Conservation (phyloP, 805 yeast genomes). For the Pichia exigua region DNA sequence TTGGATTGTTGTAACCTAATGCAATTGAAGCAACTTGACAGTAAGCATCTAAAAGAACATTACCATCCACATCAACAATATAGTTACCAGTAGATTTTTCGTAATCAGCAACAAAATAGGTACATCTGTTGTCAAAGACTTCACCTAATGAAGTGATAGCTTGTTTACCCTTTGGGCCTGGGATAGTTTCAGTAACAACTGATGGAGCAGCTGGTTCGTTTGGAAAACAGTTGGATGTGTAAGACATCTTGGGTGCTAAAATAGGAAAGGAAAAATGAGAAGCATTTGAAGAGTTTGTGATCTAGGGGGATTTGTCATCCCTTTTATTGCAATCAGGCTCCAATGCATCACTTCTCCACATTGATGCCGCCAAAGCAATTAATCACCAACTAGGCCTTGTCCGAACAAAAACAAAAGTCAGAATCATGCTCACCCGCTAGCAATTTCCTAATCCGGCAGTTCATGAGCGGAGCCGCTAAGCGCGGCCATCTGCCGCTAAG, state of each 20-base stretch:
- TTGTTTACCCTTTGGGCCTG: slow-evolving; percentile 65
- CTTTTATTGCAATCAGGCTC: neutral
- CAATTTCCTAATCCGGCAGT: neutral
- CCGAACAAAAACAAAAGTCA: neutral
- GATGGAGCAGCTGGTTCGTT: slow-evolving; percentile 69
- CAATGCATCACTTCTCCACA: neutral
- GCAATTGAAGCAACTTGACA: slow-evolving; percentile 84
- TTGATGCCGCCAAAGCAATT: neutral
- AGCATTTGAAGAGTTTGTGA: neutral
- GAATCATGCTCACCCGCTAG: neutral
- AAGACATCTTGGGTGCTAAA: slow-evolving; percentile 24
- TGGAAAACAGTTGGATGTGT: slow-evolving; percentile 59
- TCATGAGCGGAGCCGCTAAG: neutral
- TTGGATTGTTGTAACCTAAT: slow-evolving; percentile 81
- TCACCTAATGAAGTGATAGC: slow-evolving; percentile 46
- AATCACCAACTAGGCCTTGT: neutral
- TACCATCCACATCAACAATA: slow-evolving; percentile 75
- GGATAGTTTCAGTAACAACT: slow-evolving; percentile 51
- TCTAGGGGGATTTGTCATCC: neutral
- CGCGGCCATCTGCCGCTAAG: neutral
- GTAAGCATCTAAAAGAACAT: slow-evolving; percentile 63
- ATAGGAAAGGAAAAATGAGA: neutral
- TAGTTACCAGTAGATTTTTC: slow-evolving; percentile 71
- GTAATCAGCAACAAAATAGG: slow-evolving; percentile 71
- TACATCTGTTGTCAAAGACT: slow-evolving; percentile 66